Evolutionary conservation across 805 yeast species (phyloP).

Genomic region (Saturnispora mendoncae): DNA sequence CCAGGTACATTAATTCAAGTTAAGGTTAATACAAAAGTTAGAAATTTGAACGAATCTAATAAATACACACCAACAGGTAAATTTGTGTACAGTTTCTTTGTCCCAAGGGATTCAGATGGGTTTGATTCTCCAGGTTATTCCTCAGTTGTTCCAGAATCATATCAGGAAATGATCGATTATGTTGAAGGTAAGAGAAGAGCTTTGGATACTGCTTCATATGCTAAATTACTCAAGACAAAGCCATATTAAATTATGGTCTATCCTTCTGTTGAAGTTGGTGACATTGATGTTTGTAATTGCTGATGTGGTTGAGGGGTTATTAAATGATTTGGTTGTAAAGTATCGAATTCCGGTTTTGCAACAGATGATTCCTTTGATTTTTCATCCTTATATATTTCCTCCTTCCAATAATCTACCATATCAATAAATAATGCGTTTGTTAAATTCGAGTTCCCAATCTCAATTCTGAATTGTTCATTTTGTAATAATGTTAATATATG

Average conservation of each 20-base stretch:
- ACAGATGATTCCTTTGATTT: neutral
- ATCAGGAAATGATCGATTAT: constrained; percentile 86
- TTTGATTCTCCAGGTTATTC: constrained; percentile 48
- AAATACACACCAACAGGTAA: constrained; percentile 69
- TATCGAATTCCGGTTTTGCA: no score
- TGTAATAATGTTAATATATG: constrained; percentile 64
- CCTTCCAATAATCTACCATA: constrained; percentile 67
- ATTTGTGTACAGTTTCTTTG: constrained; percentile 83
- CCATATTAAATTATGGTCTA: neutral
- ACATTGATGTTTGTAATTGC: constrained; percentile 3
- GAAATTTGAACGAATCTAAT: constrained; percentile 46
- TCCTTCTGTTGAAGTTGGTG: constrained; percentile 9
- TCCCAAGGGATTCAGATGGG: constrained; percentile 46
- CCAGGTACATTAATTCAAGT: constrained; percentile 91
- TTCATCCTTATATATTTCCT: constrained; percentile 20
- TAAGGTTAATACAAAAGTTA: constrained; percentile 74
- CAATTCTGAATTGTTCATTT: constrained; percentile 43
- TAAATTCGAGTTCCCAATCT: constrained; percentile 47
- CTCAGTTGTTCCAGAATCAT: constrained; percentile 78
- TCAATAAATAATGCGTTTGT: constrained; percentile 58
- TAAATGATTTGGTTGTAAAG: neutral
- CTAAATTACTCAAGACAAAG: constrained; percentile 32
- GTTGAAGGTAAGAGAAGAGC: constrained; percentile 89
- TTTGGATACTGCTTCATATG: constrained; percentile 66
- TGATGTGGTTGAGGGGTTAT: neutral